Evolutionary conservation across 2,329 filamentous ascomycete species (phyloP), one percentile per base, ranked within the genome.

Genomic region (Xylariomycetidae sp.): DNA sequence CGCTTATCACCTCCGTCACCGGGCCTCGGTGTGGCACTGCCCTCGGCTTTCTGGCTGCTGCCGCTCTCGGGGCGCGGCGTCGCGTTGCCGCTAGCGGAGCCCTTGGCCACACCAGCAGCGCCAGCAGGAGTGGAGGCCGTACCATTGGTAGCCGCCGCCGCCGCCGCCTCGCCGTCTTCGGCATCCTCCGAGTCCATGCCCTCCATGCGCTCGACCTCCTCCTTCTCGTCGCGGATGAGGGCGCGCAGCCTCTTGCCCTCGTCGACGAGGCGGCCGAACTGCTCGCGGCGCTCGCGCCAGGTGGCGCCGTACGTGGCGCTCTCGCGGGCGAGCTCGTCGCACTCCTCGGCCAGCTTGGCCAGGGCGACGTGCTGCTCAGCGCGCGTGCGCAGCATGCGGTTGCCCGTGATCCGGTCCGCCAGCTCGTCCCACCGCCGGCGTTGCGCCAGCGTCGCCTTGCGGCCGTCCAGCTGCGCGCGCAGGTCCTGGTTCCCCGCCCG

Each of bases 201-300:
- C 59, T 94, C 88, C 34, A 88, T 76, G 26, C 87, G 72, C 62
- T 95, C 88, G 0, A 92, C 86, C 62, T 95, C 88, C 58, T 95
- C 89, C 64, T 95, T 94, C 69, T 96, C 90, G 53, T 95, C 89
- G 40, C 88, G 80, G 53, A 97, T 95, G 57, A 94, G 72, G 30
- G 86, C 74, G 37, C 89, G 71, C 58, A 97, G 72, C 44, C 86
- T 73, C 75, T 85, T 85, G n/a, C 88, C 88, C 65, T 96, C 90
- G 39, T 89, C 85, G 56, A 95, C 85, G 51, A 97, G 89, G 36
- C 79, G 75, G 37, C 82, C 85, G 59, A 96, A 95, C 61, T 95
- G 88, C 48, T 88, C 85, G 42, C 84, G 71, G 25, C 90, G 74
- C 61, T 94, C 88, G 26, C 76, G 70, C 89, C 89, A 96, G 1